Base-by-base conservation (phyloP, 164 flowering plant genomes). In the Berberis vulgaris region DNA sequence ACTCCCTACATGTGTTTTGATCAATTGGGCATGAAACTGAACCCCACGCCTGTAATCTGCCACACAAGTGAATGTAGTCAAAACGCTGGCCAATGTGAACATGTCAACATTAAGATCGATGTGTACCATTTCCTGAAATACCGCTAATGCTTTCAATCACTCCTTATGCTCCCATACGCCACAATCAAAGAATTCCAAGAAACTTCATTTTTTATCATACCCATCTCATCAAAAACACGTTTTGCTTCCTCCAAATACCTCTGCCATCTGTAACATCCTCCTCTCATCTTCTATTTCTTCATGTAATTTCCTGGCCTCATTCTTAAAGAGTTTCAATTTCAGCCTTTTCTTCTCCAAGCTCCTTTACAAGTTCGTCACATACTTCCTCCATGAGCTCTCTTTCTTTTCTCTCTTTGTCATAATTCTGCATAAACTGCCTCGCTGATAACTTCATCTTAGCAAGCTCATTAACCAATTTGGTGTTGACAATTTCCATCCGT, bases 11-110 rank as follows among this genome's bases (percentile, higher is more conserved):
- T 52, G n/a, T 52, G 55, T 52, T 52, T 52, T 52, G 13, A 52
- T 52, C 55, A 52, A 52, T 26, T 52, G 55, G n/a, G 13, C 55
- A 52, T 52, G 55, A 52, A 52, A 52, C 55, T 52, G 55, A 52
- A 11, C 8, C 55, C 55, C 55, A 0, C 55, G 13, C 13, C 10
- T 26, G 3, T 10, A 52, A 52, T 52, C 55, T 52, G 10, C 55
- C 55, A 52, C 10, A 52, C 55, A 6, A 3, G 55, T 52, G 13
- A 52, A 52, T 52, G 55, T 26, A 52, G 55, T 52, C 55, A 52
- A 52, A 52, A 52, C 55, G 13, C 55, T 52, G 5, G 55, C 55
- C 13, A 52, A 52, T 3, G 55, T 52, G 7, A 52, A 52, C 55
- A 1, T 52, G 7, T 52, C 55, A 7, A 52, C 55, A 52, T 52